These are phyloP conservation scores for Cladophialophora immunda DNA, from an alignment of 2,329 filamentous ascomycete species.

Conservation along the genomic window DNA sequence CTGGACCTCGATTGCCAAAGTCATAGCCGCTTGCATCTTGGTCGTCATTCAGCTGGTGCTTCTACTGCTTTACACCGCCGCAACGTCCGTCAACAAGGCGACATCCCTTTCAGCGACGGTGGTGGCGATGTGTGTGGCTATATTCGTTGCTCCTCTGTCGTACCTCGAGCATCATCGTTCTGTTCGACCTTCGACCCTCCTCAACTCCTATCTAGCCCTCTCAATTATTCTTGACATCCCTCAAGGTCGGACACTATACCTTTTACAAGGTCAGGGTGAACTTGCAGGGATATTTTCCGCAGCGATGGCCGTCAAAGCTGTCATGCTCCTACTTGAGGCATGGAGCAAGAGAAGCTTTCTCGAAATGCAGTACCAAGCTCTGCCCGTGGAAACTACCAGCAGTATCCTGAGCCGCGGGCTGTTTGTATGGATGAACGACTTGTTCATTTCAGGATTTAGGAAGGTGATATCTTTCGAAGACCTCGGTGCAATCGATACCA, in stretches of 20 bases:
- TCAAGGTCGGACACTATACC: conserved; percentile 49
- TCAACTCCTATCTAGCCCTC: conserved; percentile 51
- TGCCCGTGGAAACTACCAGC: conserved; percentile 61
- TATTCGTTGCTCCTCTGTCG: conserved; percentile 33
- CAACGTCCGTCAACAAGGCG: conserved; percentile 17
- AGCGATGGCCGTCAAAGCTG: conserved; percentile 52
- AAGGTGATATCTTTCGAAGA: background rate
- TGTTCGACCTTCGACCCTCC: conserved; percentile 42
- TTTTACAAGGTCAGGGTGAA: background rate
- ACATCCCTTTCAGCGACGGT: conserved; percentile 27
- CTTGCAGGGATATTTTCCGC: background rate
- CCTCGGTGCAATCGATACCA: conserved; percentile 1
- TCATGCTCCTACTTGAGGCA: conserved; percentile 55
- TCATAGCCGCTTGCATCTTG: background rate
- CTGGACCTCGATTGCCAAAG: background rate
- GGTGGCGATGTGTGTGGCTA: conserved; percentile 29
- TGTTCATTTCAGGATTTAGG: conserved; percentile 7
- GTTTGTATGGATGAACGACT: conserved; percentile 61
- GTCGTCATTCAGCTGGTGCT: background rate
- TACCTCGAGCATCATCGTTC: conserved; percentile 41
- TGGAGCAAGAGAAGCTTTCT: conserved; percentile 55
- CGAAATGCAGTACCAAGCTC: conserved; percentile 47
- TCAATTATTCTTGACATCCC: conserved; percentile 52
- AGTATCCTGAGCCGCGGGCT: conserved; percentile 58
- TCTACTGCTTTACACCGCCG: background rate